phyloP scores from a whole-genome alignment of 2,329 filamentous ascomycete genomes.

The Aspergillus calidoustus region DNA sequence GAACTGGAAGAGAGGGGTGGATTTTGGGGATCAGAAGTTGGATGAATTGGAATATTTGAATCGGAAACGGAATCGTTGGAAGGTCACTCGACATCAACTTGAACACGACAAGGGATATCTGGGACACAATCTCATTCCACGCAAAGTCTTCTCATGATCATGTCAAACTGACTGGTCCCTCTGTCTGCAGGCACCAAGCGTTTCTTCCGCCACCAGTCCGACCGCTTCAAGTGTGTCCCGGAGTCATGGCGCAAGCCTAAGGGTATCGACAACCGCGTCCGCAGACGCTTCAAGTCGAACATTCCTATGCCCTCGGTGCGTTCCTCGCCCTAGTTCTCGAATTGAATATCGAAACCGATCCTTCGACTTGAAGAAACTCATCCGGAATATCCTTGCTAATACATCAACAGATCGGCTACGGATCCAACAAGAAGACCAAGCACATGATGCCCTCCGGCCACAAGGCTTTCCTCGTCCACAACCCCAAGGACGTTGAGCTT shows the following conservation, averaged over 20 bases:
- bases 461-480: constrained; percentile 99
- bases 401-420: constrained; percentile 82
- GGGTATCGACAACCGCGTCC: constrained; percentile 99
- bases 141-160: not conserved
- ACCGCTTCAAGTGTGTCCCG: constrained; percentile 91
- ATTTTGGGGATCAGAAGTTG: not conserved
- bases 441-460: constrained; percentile 99
- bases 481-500: constrained; percentile 92
- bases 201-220: constrained; percentile 97
- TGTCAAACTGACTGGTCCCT: constrained; percentile 7
- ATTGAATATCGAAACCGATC: not conserved
- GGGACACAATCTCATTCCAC: not conserved
- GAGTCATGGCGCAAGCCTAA: constrained; percentile 98
- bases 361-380: not conserved
- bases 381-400: not conserved
- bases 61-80: not conserved
- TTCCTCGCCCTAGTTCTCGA: constrained; percentile 31
- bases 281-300: constrained; percentile 95
- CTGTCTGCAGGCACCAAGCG: constrained; percentile 74
- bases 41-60: not conserved
- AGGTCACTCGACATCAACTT: not conserved
- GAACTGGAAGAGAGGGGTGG: not conserved
- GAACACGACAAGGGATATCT: not conserved
- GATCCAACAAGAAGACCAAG: constrained; percentile 99
- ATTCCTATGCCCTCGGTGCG: constrained; percentile 97